Evolutionary conservation across 2,329 filamentous ascomycete species (phyloP), one percentile per base, ranked within the genome.

Genomic region (Nigrograna mackinnonii): DNA sequence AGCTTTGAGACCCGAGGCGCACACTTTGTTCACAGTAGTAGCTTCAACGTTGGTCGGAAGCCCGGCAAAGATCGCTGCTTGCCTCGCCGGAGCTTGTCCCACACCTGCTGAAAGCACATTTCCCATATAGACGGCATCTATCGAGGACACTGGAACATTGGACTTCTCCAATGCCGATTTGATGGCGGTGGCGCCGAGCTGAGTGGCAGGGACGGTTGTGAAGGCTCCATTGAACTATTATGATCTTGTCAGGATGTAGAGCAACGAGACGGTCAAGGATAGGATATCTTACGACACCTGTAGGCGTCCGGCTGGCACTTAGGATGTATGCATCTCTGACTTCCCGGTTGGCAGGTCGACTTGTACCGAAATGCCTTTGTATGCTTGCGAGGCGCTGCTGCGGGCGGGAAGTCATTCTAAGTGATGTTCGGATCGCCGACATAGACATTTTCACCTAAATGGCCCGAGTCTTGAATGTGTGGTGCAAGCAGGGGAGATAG

Each of bases 11-110:
- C 94, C 94, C 0, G 91, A 96, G 4, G 94, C 87, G 75, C 94
- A 99, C 46, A 99, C 94, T 74, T 99, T 99, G 79, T 99, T 99
- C 71, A 99, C 86, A 13, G 94, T 97, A 37, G 87, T 85, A 24
- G 91, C 87, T 73, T 99, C 94, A 43, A 95, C 80, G 5, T 79
- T 83, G n/a, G 84, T 76, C 7, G 90, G 80, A 4, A 97, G 82
- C 2, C 91, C 91, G 4, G 94, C 90, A 62, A 95, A 92, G 46
- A 97, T 87, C 52, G 83, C 77, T 9, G 94, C 94, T 74, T 99
- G 94, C 36, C 94, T 84, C 17, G 94, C 92, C 2, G 94, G 94
- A 0, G 94, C 83, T 73, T 99, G 94, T 34, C 94, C 94, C 5
- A 94, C 80, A 14, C 81, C 82, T 33, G 80, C 92, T 68, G 91